These are phyloP conservation scores for Plasmodium cynomolgi DNA, from an alignment of 169 alveolate genomes.

Conservation along the genomic window DNA sequence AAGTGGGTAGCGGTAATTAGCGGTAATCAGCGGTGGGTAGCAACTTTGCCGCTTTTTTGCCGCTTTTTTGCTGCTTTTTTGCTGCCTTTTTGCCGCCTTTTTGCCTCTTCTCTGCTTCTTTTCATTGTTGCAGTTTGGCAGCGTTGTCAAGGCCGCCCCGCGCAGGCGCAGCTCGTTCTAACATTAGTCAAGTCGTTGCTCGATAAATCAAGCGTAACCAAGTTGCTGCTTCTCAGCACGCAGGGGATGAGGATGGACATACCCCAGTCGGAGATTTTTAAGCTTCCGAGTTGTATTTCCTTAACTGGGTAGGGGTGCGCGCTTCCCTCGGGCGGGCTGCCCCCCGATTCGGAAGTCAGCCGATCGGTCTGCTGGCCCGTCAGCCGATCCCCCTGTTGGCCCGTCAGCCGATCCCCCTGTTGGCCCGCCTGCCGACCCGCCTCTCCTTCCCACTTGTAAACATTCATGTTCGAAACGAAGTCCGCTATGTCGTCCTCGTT, in stretches of 20 bases:
- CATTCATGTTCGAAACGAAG: conserved; percentile 43
- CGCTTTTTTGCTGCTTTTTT: neutral
- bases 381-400: neutral
- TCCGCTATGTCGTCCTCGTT: conserved; percentile 64
- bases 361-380: neutral
- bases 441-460: neutral
- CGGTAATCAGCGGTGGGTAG: too few species aligned
- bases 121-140: neutral
- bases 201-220: conserved; percentile 25
- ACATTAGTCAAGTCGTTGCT: conserved; percentile 47
- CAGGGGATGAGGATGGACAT: conserved; percentile 62
- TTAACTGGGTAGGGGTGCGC: neutral
- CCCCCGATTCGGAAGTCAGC: neutral
- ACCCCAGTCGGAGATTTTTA: conserved; percentile 49
- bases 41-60: neutral
- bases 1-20: neutral
- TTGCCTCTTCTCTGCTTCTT: neutral
- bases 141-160: neutral
- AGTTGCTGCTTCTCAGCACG: conserved; percentile 25
- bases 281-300: conserved; percentile 36
- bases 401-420: too few species aligned
- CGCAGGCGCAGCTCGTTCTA: neutral
- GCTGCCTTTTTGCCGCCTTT: neutral
- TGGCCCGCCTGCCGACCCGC: neutral
- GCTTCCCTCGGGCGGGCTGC: neutral